phyloP scores from a whole-genome alignment of 2,329 filamentous ascomycete genomes.

The Fusarium drepaniforme region DNA sequence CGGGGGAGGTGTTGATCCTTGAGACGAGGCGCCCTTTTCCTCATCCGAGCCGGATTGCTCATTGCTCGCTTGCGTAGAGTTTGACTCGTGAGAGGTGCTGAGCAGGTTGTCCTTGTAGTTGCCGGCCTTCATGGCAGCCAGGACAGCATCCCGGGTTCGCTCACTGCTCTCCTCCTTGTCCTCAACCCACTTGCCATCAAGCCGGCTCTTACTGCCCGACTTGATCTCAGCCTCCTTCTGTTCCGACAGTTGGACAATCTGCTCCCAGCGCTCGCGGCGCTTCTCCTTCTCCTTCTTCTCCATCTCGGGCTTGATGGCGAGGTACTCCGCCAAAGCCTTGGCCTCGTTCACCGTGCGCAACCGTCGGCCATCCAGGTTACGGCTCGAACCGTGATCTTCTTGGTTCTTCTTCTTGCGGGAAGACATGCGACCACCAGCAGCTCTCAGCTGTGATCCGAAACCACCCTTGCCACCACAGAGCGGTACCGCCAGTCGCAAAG shows the following conservation, averaged over 20 bases:
- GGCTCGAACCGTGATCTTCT: conserved; percentile 89
- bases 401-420: conserved; percentile 89
- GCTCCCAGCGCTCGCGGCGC: conserved; percentile 85
- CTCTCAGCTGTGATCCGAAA: conserved; percentile 96
- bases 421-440: conserved; percentile 97
- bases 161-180: conserved; percentile 92
- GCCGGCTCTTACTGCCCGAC: conserved; percentile 75
- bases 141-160: conserved; percentile 81
- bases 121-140: conserved; percentile 76
- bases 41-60: conserved; percentile 49
- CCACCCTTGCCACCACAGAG: conserved; percentile 96
- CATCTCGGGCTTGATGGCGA: conserved; percentile 97
- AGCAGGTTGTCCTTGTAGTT: conserved; percentile 72
- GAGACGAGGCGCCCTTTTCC: conserved; percentile 55
- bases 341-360: conserved; percentile 94
- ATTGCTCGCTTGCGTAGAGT: conserved; percentile 50
- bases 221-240: conserved; percentile 85
- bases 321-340: conserved; percentile 93
- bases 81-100: conserved; percentile 63
- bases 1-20: conserved; percentile 63
- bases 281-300: conserved; percentile 93
- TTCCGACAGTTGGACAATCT: conserved; percentile 88
- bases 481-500: conserved; percentile 82
- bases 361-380: conserved; percentile 91
- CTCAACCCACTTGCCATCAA: conserved; percentile 95